Base-by-base conservation (phyloP, 495 filamentous ascomycete species). In the Hyphodiscus hymeniophilus region DNA sequence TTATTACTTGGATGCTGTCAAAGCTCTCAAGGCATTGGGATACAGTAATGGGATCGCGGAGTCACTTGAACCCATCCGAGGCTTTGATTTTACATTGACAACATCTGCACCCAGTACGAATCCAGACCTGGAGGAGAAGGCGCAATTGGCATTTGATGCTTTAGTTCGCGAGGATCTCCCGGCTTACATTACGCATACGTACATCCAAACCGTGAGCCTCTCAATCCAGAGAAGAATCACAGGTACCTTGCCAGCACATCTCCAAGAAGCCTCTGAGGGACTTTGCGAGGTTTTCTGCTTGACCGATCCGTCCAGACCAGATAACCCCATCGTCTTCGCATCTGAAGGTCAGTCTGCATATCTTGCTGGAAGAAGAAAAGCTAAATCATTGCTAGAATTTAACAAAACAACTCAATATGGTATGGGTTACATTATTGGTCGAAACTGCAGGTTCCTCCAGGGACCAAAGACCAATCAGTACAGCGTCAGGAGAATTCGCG, bases 271-370 rank as follows among this genome's bases (percentile, higher is more conserved):
- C 10, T 80, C 81, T 2, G 82, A 88, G 58, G 84, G 84, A 3
- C 54, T 89, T 38, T 82, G 81, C 0, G 84, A 89, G 56, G 82
- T 84, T 0, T 89, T 88, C 54, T 87, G 84, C 59, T 63, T 89
- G 51, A 84, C 82, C 6, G 85, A 90, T 64, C 84, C 85, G 7
- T 80, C 80, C 18, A 66, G 82, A 50, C 69, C 73, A 4, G 85
- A 84, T 56, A 87, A 88, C 62, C 85, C 84, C 1, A 82, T 91
- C 47, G 74, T 89, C 3, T 88, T 89, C 64, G 81, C 82, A 21
- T 87, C 82, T 5, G 77, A 87, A 71, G 83, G 82, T 85, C 66
- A 24, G 66, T 63, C 3, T 30, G 28, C 15, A 6, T 28, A n/a
- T 35, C 31, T 6, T 34, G 31, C 12, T 34, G 31, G n/a, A n/a